A percentile compares a stretch with the other conserved stretches of the same genome.
Evolutionary conservation across 1,284 basidiomycete species (phyloP).

Genomic region (Calocybe gambosa): DNA sequence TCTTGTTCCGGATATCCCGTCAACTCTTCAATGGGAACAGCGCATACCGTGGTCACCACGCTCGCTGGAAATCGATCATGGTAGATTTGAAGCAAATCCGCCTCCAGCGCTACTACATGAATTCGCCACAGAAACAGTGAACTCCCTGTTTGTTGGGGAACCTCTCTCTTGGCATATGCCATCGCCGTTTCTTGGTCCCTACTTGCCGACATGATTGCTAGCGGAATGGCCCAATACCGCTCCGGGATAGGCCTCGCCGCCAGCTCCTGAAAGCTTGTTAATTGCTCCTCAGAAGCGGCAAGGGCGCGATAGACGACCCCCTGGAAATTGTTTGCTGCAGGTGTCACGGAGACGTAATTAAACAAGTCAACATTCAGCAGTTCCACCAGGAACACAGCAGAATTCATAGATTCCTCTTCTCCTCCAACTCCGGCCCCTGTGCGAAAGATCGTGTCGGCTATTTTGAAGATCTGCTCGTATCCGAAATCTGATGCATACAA

Average conservation of each 20-base stretch:
- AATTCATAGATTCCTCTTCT: slow-evolving; percentile 4
- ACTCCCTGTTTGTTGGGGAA: background rate
- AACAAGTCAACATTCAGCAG: slow-evolving; percentile 14
- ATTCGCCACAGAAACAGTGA: slow-evolving; percentile 14
- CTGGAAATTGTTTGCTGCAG: slow-evolving; percentile 10
- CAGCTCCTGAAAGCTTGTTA: slow-evolving; percentile 9
- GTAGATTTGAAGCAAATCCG: slow-evolving; percentile 9
- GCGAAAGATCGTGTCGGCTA: slow-evolving; percentile 9
- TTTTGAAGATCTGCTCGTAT: slow-evolving; percentile 10
- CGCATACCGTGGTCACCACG: slow-evolving; percentile 13
- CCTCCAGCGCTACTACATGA: slow-evolving; percentile 11
- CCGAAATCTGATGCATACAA: slow-evolving; percentile 13
- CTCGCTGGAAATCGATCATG: slow-evolving; percentile 8
- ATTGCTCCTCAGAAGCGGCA: slow-evolving; percentile 7
- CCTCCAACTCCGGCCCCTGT: background rate
- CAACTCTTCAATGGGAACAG: slow-evolving; percentile 10
- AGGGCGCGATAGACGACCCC: slow-evolving; percentile 12
- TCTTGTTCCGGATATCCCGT: slow-evolving; percentile 12
- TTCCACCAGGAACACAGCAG: slow-evolving; percentile 13
- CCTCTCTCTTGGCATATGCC: slow-evolving; percentile 6
- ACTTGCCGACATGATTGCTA: slow-evolving; percentile 10
- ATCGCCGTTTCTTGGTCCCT: slow-evolving; percentile 6
- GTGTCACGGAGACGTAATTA: slow-evolving; percentile 11
- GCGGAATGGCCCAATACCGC: slow-evolving; percentile 13
- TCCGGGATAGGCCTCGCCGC: slow-evolving; percentile 8